Percentiles rank a stretch among this genome's conserved stretches.
phyloP scores from a whole-genome alignment of 768 basidiomycete genomes.

The Hemileccinum rubropunctum region DNA sequence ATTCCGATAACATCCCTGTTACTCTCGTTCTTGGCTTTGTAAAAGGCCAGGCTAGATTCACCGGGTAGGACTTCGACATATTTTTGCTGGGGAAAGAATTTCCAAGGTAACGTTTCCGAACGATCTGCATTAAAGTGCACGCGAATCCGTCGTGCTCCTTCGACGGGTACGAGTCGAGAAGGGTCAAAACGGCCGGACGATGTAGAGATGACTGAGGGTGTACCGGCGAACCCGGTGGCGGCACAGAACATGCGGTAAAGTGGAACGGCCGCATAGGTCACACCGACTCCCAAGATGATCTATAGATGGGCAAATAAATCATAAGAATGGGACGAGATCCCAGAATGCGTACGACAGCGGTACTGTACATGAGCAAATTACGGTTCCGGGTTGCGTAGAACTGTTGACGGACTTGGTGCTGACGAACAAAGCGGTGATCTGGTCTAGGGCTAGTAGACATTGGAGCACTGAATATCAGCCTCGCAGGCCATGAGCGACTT shows the following conservation, averaged over 20 bases:
- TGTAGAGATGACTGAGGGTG: slow-evolving; percentile 78
- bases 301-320: slow-evolving; percentile 29
- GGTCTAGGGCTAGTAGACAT: not conserved
- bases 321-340: not conserved
- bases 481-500: not conserved
- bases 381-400: slow-evolving; percentile 62
- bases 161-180: slow-evolving; percentile 77
- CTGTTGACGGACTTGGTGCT: slow-evolving; percentile 33
- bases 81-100: slow-evolving; percentile 87
- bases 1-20: slow-evolving; percentile 93
- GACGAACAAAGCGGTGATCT: slow-evolving; percentile 13
- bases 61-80: slow-evolving; percentile 89
- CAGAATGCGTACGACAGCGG: slow-evolving; percentile 63
- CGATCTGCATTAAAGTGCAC: slow-evolving; percentile 96
- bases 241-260: slow-evolving; percentile 98
- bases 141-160: slow-evolving; percentile 72
- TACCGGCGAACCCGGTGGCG: slow-evolving; percentile 95
- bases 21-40: slow-evolving; percentile 85
- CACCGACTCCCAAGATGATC: slow-evolving; percentile 77
- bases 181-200: slow-evolving; percentile 69
- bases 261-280: slow-evolving; percentile 96
- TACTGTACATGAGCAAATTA: slow-evolving; percentile 78
- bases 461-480: too few species aligned
- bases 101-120: slow-evolving; percentile 89
- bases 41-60: slow-evolving; percentile 95